These are phyloP conservation scores for Calonectria henricotiae DNA, from an alignment of 2,329 filamentous ascomycete genomes.

Conservation along the genomic window DNA sequence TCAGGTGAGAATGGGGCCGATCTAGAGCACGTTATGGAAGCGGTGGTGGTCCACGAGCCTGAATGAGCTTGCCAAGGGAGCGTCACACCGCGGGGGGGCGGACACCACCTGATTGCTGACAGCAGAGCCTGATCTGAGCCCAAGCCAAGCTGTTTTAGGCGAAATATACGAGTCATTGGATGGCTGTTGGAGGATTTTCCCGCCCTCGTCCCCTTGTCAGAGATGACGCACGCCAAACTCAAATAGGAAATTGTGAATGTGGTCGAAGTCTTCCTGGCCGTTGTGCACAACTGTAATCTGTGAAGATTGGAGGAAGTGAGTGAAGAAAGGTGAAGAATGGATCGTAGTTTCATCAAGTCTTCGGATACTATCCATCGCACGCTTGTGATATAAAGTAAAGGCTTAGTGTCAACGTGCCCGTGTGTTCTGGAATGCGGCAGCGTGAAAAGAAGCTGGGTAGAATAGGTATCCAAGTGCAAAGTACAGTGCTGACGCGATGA, in stretches of 20 bases:
- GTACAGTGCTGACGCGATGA: too few species aligned
- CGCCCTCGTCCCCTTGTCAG: constrained; percentile 10
- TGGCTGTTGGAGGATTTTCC: neutral
- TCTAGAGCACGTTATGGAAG: neutral
- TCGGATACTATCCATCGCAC: too few species aligned
- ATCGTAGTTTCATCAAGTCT: neutral
- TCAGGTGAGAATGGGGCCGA: neutral
- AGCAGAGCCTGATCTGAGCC: neutral
- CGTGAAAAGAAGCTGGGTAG: too few species aligned
- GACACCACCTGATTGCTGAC: neutral
- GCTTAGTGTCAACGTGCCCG: too few species aligned
- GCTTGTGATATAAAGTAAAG: too few species aligned
- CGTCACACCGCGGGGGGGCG: neutral
- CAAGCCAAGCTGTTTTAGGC: neutral
- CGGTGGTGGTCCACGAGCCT: neutral
- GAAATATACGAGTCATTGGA: constrained; percentile 18
- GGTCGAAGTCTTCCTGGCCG: neutral
- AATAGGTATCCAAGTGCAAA: too few species aligned
- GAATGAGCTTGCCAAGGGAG: neutral
- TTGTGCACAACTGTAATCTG: too few species aligned
- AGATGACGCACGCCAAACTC: neutral
- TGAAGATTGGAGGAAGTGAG: too few species aligned
- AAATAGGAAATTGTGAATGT: constrained; percentile 5
- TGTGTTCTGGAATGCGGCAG: too few species aligned
- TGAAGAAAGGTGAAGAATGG: neutral